Evolutionary conservation across 1,284 basidiomycete species (phyloP), one percentile per base, ranked within the genome.

Genomic region (Cryptococcus sp.): DNA sequence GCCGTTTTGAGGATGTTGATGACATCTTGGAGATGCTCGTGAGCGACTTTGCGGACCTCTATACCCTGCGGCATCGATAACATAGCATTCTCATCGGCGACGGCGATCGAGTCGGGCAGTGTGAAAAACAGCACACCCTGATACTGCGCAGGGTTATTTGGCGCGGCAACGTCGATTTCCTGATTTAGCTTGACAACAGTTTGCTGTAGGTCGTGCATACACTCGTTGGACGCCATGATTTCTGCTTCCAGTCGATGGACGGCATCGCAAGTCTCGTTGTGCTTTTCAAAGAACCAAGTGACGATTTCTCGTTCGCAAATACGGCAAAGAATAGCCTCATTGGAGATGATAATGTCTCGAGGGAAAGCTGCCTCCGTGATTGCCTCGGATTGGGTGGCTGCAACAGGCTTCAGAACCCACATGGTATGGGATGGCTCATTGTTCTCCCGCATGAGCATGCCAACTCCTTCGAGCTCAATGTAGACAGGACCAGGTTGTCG

Each of bases 271-370:
- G 95, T 99, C 80, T 99, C 96, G 82, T 94, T 98, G 81, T 99
- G 96, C 81, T 98, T 98, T 80, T 98, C 96, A 74, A 99, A 99
- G 81, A 95, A 99, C 94, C 96, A 99, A 58, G 95, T 89, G 2
- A 96, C 94, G 54, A 99, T 89, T 69, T 91, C 88, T 69, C 90
- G 87, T 79, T 99, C 96, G 81, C 96, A 99, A 65, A 99, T 99
- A 48, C 96, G 91, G 80, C 96, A 99, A 19, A 99, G 83, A 41
- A 99, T 89, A n/a, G 86, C 87, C 65, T 93, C 87, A 23, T 85
- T 86, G 68, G 87, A 89, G 73, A 96, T 87, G 25, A 88, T 85
- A 10, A 86, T 84, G 46, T 83, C 83, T 72, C 87, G 86, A 5
- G 88, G 88, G 69, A 91, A 89, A 2, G 86, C 69, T 6, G 70